These are phyloP conservation scores for Beauveria caledonica DNA, from an alignment of 2,329 filamentous ascomycete genomes.

Conservation along the genomic window DNA sequence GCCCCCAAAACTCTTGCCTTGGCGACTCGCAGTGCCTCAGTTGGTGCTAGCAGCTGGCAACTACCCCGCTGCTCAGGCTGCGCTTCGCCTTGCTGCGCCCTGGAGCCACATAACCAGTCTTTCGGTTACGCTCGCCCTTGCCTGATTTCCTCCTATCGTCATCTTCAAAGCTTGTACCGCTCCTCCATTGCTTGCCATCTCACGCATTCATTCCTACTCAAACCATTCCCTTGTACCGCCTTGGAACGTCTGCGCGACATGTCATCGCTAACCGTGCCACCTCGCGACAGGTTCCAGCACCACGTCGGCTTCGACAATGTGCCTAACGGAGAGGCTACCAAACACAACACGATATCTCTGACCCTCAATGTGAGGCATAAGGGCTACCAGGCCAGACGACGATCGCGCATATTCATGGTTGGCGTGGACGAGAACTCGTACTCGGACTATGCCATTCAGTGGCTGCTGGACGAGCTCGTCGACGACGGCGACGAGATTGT, in stretches of 20 bases:
- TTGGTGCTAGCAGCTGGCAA: neutral
- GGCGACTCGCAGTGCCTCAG: neutral
- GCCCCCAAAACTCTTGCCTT: neutral
- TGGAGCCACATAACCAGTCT: constrained; percentile 6
- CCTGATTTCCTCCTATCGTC: neutral
- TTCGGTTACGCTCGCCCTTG: neutral
- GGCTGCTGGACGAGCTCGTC: constrained; percentile 84
- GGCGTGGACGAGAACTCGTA: constrained; percentile 88
- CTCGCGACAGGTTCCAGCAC: constrained; percentile 44
- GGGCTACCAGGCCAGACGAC: constrained; percentile 71
- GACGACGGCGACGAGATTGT: constrained; percentile 92
- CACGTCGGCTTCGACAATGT: constrained; percentile 57
- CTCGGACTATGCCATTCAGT: constrained; percentile 85
- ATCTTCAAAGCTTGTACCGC: neutral
- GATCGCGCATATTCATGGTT: constrained; percentile 82
- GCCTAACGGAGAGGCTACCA: constrained; percentile 47
- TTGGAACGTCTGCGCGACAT: constrained; percentile 20
- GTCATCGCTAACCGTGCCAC: constrained; percentile 35
- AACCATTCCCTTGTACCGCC: neutral
- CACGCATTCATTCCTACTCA: neutral
- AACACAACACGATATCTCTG: constrained; percentile 57
- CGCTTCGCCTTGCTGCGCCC: constrained; percentile 6
- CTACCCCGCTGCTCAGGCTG: constrained; percentile 6
- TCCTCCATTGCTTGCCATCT: neutral
- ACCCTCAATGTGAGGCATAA: constrained; percentile 80